A percentile compares a stretch with the other conserved stretches of the same genome.
Evolutionary conservation across 1,284 basidiomycete species (phyloP).

Genomic region (Trichosporon sp.): DNA sequence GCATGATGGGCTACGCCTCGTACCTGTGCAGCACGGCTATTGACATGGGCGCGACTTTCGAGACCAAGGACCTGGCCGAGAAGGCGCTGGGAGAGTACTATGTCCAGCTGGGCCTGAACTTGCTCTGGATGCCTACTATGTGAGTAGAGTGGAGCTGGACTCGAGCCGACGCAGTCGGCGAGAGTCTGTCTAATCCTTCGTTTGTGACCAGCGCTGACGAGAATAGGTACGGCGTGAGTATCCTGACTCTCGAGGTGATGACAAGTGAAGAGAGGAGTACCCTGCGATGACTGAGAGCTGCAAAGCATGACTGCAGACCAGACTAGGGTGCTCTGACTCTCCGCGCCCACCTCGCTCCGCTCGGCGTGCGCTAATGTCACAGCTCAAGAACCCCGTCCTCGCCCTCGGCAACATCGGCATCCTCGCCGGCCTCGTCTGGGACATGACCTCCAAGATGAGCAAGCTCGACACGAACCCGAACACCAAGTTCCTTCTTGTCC

Average conservation of each 20-base stretch:
- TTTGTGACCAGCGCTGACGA: background rate
- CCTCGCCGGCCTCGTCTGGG: constrained; percentile 55
- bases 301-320: too few species aligned
- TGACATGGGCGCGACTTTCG: constrained; percentile 41
- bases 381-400: constrained; percentile 8
- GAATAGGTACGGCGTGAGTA: background rate
- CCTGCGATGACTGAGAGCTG: too few species aligned
- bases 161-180: constrained; percentile 40
- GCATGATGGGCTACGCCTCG: constrained; percentile 66
- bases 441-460: constrained; percentile 59
- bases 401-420: constrained; percentile 6
- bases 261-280: too few species aligned
- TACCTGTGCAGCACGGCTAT: constrained; percentile 59
- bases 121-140: constrained; percentile 11
- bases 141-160: constrained; percentile 49
- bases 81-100: constrained; percentile 7
- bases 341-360: too few species aligned
- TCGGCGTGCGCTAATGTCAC: background rate
- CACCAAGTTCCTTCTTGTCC: constrained; percentile 57
- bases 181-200: background rate
- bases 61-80: background rate
- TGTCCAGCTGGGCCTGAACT: constrained; percentile 11
- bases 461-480: constrained; percentile 51
- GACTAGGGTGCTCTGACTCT: too few species aligned
- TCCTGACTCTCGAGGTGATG: background rate